Percentiles rank a stretch among this genome's conserved stretches.
phyloP scores from a whole-genome alignment of 2,329 filamentous ascomycete genomes.

The Alternaria incomplexa region DNA sequence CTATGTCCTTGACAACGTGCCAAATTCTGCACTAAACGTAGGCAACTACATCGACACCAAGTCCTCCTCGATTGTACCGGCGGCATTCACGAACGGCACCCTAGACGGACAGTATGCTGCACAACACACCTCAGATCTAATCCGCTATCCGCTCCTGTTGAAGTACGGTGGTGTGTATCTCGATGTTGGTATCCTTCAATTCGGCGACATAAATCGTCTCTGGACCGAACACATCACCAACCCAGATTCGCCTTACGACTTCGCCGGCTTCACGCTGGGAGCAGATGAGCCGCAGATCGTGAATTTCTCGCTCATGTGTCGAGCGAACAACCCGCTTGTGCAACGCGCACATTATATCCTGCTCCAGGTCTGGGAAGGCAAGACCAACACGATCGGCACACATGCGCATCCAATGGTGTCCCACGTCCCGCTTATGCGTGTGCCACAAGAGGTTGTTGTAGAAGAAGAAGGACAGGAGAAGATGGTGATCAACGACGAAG shows the following conservation, averaged over 20 bases:
- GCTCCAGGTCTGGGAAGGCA: constrained; percentile 59
- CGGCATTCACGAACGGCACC: constrained; percentile 57
- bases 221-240: constrained; percentile 60
- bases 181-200: constrained; percentile 63
- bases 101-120: constrained; percentile 58
- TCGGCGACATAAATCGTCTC: constrained; percentile 62
- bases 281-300: constrained; percentile 25
- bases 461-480: constrained; percentile 42
- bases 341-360: constrained; percentile 57
- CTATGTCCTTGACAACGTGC: constrained; percentile 57
- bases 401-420: constrained; percentile 61
- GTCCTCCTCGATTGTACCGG: constrained; percentile 55
- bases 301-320: constrained; percentile 29
- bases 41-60: constrained; percentile 57
- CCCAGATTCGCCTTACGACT: constrained; percentile 53
- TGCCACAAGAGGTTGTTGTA: constrained; percentile 30
- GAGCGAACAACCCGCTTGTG: constrained; percentile 57
- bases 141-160: constrained; percentile 63
- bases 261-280: constrained; percentile 34
- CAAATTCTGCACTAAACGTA: constrained; percentile 57
- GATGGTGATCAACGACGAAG: constrained; percentile 48
- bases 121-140: constrained; percentile 65
- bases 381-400: constrained; percentile 49
- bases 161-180: constrained; percentile 65
- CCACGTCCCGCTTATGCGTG: constrained; percentile 55